phyloP scores from a whole-genome alignment of 1,139 yeast species.

The Petasospora fabianii region DNA sequence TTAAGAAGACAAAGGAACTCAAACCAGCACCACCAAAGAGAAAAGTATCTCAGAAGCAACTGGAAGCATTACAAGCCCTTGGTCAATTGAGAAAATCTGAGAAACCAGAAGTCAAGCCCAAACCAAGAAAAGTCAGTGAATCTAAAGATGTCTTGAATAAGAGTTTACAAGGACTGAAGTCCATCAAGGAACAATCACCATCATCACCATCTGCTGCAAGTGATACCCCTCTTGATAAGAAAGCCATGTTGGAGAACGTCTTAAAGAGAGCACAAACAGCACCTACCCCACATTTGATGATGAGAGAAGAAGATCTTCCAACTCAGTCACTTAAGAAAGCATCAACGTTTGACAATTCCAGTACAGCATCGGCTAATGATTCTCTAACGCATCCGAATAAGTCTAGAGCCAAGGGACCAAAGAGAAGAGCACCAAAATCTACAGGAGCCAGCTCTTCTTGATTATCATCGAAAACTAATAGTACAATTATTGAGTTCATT shows the following conservation, averaged over 20 bases:
- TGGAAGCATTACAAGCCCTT: slow-evolving; percentile 30
- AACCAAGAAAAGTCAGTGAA: slow-evolving; percentile 12
- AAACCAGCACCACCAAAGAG: slow-evolving; percentile 23
- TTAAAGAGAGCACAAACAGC: slow-evolving; percentile 24
- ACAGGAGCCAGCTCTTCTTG: too few relatives aligned
- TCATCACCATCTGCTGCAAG: neutral
- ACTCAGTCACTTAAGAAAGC: slow-evolving; percentile 23
- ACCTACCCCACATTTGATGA: slow-evolving; percentile 8
- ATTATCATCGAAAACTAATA: too few relatives aligned
- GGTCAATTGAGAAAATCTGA: slow-evolving; percentile 11
- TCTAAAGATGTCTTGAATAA: slow-evolving; percentile 13
- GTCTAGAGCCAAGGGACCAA: slow-evolving; percentile 69
- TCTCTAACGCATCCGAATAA: slow-evolving; percentile 58
- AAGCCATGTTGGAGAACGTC: slow-evolving; percentile 15
- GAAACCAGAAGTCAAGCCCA: slow-evolving; percentile 24
- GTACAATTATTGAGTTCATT: too few relatives aligned
- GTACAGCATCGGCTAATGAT: slow-evolving; percentile 12
- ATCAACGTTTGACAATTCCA: slow-evolving; percentile 25
- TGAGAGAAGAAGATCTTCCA: slow-evolving; percentile 10
- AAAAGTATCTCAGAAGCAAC: slow-evolving; percentile 19
- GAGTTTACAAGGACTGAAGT: slow-evolving; percentile 15
- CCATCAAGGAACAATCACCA: slow-evolving; percentile 2
- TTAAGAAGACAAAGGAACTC: slow-evolving; percentile 12
- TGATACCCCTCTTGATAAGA: slow-evolving; percentile 11
- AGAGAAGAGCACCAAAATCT: slow-evolving; percentile 57